Base-by-base conservation (phyloP, 345 rosid genomes). In the Gossypium australe region DNA sequence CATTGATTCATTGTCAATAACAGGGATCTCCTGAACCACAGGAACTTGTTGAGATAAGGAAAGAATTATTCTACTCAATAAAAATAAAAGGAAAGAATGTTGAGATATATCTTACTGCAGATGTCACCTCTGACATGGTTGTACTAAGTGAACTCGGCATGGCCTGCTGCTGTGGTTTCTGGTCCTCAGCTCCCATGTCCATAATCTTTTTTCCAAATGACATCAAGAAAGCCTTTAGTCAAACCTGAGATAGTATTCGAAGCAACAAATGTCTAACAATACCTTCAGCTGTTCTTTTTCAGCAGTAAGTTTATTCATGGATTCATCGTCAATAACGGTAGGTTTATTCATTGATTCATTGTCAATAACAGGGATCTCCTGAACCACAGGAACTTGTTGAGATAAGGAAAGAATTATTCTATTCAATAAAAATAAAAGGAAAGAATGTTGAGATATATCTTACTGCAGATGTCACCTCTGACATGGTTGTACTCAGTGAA, bases 161-260 rank as follows among this genome's bases (percentile, higher is more conserved):
- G 12, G 86, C 77, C 77, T 92, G 92, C 80, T 85, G 90, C 77
- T 89, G 84, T 74, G 92, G 87, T 78, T 89, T 82, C 67, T 91
- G 85, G 71, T 91, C 89, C 80, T 88, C 97, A 7, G 86, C 76
- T 84, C 93, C 96, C 83, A 93, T 86, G 80, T 92, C 98, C 71
- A 89, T 86, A 69, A 89, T 79, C 75, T 86, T 90, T 85, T 91
- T 18, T 56, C 9, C 25, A 56, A 56, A 3, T n/a, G 20, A 18
- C 60, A 18, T 56, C 25, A 56, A 56, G 60, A 56, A 17, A 56
- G 60, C 9, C 56, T 56, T 18, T 56, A 56, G 60, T 18, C 60
- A 56, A 56, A 56, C 60, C 4, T 56, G n/a, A 18, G 60, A 56
- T 9, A 22, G 18, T 56, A 56, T 56, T 56, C 22, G 25, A 56